Evolutionary conservation across 2,329 filamentous ascomycete species (phyloP).

Genomic region (Aspergillus costaricaensis): DNA sequence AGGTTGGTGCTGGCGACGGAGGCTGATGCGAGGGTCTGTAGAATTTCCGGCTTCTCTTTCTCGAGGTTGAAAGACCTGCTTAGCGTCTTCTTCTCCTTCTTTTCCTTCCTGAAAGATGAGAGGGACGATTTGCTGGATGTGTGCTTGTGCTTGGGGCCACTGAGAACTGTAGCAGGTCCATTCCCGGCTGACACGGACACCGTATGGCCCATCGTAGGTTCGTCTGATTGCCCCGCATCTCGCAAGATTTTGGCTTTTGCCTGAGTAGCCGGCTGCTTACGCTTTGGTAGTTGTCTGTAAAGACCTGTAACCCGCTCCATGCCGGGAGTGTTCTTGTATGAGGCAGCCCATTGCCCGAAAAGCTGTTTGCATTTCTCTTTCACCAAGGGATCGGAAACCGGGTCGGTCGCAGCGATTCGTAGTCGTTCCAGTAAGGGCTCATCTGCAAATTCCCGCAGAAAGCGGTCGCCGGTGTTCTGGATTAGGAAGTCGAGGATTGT

Average conservation of each 20-base stretch:
- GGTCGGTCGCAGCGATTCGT: constrained; percentile 80
- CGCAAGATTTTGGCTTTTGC: constrained; percentile 80
- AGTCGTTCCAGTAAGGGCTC: constrained; percentile 89
- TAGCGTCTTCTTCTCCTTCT: constrained; percentile 50
- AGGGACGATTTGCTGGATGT: constrained; percentile 39
- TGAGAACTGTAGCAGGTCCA: constrained; percentile 41
- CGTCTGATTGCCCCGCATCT: constrained; percentile 65
- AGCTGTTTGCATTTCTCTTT: constrained; percentile 82
- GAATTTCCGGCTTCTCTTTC: constrained; percentile 82
- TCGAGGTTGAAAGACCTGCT: constrained; percentile 75
- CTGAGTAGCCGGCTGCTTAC: constrained; percentile 72
- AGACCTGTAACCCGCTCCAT: constrained; percentile 78
- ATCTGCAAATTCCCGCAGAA: constrained; percentile 85
- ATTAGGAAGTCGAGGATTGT: constrained; percentile 90
- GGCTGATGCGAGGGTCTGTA: constrained; percentile 83
- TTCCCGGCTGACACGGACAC: constrained; percentile 43
- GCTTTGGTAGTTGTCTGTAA: constrained; percentile 68
- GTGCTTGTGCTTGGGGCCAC: constrained; percentile 38
- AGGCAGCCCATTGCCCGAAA: constrained; percentile 81
- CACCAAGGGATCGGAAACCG: constrained; percentile 82
- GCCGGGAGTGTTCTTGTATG: constrained; percentile 78
- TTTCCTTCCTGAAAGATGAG: constrained; percentile 40
- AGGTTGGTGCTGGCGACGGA: constrained; percentile 91
- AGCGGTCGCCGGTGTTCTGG: constrained; percentile 85
- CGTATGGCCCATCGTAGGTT: constrained; percentile 40